These are phyloP conservation scores for Zygotorulaspora florentina DNA, from an alignment of 805 yeast species.

Conservation along the genomic window DNA sequence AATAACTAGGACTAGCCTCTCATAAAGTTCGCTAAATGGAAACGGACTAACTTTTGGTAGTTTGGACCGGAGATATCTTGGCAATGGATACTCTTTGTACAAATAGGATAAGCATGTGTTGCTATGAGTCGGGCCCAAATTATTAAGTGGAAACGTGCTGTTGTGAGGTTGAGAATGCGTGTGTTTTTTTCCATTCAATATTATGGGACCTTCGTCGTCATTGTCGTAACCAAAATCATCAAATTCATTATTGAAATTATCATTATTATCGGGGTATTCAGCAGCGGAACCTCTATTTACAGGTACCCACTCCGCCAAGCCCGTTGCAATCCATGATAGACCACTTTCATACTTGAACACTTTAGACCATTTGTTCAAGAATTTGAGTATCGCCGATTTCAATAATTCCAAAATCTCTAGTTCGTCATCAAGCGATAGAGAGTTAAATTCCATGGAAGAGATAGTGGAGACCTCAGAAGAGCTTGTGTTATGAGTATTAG, in stretches of 20 bases:
- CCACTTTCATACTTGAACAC: conserved; percentile 76
- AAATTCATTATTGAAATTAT: conserved; percentile 33
- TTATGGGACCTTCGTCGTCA: conserved; percentile 29
- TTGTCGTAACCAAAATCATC: not conserved
- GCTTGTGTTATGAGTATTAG: conserved; percentile 4
- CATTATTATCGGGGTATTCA: not conserved
- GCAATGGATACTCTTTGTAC: conserved; percentile 32
- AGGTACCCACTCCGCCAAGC: conserved; percentile 86
- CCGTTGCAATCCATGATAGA: conserved; percentile 82
- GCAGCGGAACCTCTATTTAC: conserved; percentile 33
- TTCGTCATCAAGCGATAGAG: conserved; percentile 37
- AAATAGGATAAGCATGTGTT: conserved; percentile 17
- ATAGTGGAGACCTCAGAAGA: conserved; percentile 13
- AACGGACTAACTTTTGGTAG: conserved; percentile 33
- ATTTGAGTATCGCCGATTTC: conserved; percentile 57
- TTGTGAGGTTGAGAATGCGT: conserved; percentile 8
- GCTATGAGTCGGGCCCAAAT: not conserved
- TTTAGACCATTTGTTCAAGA: conserved; percentile 73
- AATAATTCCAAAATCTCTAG: conserved; percentile 46
- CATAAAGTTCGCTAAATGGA: conserved; percentile 66
- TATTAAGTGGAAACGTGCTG: conserved; percentile 4
- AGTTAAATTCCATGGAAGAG: conserved; percentile 9
- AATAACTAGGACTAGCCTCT: conserved; percentile 68
- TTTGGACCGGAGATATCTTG: conserved; percentile 17
- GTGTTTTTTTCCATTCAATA: conserved; percentile 28